phyloP scores from a whole-genome alignment of 768 basidiomycete species.

The Pleurotus djamor region DNA sequence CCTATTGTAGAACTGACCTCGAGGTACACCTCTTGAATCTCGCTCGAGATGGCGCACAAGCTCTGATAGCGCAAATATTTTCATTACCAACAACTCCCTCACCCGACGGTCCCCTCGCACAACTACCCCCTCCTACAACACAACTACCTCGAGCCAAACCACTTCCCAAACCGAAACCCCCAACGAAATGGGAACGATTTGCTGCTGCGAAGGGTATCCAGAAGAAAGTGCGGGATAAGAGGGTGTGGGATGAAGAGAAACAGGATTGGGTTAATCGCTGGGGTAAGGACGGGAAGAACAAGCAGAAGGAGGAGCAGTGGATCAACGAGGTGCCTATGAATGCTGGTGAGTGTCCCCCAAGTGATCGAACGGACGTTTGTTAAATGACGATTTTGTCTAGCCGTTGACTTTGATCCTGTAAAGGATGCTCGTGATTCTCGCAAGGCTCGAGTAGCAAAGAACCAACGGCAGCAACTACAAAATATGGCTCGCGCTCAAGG shows the following conservation, averaged over 20 bases:
- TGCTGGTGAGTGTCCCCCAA: constrained; percentile 57
- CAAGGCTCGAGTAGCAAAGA: constrained; percentile 81
- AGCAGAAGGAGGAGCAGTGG: constrained; percentile 85
- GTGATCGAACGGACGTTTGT: neutral
- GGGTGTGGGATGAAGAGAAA: constrained; percentile 91
- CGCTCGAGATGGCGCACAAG: constrained; percentile 80
- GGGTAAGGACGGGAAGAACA: constrained; percentile 91
- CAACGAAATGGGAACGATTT: constrained; percentile 97
- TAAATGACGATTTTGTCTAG: constrained; percentile 32
- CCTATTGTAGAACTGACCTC: constrained; percentile 57
- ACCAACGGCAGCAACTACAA: constrained; percentile 70
- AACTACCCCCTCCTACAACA: constrained; percentile 76
- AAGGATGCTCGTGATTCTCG: constrained; percentile 76
- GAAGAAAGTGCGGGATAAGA: constrained; percentile 73
- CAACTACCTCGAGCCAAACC: constrained; percentile 88
- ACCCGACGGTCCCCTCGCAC: constrained; percentile 78
- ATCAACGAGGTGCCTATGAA: constrained; percentile 85
- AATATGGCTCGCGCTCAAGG: constrained; percentile 62
- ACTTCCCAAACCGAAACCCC: constrained; percentile 87
- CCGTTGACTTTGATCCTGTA: constrained; percentile 77
- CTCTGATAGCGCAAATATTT: constrained; percentile 79
- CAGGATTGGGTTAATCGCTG: constrained; percentile 92
- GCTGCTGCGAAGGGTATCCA: constrained; percentile 93
- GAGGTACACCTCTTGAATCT: constrained; percentile 80
- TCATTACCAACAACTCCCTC: constrained; percentile 75